Conservation (phyloP, 495 filamentous ascomycete genomes). For the Cercophora scortea region DNA sequence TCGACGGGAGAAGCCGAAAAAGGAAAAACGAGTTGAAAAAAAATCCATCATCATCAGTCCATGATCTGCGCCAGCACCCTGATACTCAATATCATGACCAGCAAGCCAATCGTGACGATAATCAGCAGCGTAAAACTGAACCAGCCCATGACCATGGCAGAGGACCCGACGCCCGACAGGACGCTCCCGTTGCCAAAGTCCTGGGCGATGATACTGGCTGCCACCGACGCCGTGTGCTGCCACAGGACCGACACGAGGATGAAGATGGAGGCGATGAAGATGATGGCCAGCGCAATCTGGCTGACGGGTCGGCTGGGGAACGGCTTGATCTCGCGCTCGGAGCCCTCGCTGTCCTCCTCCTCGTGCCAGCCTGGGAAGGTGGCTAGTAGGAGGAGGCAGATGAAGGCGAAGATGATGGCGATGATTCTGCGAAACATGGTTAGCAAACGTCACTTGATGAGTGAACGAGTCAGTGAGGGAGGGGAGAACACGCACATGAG, state of each 20-base stretch:
- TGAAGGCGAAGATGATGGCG: conserved; percentile 72
- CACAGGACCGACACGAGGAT: conserved; percentile 67
- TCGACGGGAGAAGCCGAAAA: too few relatives aligned
- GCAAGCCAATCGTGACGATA: conserved; percentile 84
- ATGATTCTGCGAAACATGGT: too few relatives aligned
- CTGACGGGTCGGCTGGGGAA: conserved; percentile 68
- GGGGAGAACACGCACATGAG: conserved; percentile 46
- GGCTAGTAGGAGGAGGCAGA: conserved; percentile 65
- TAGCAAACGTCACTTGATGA: background rate
- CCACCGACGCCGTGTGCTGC: conserved; percentile 90
- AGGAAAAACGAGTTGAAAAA: too few relatives aligned
- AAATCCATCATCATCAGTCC: conserved; percentile 20
- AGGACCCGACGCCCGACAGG: conserved; percentile 77
- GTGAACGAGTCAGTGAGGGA: background rate
- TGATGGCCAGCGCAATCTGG: conserved; percentile 67
- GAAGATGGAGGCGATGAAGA: conserved; percentile 73
- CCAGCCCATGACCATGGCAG: conserved; percentile 95
- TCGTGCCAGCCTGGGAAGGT: conserved; percentile 81
- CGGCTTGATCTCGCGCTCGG: conserved; percentile 67
- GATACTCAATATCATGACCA: conserved; percentile 94
- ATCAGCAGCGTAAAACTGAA: conserved; percentile 90
- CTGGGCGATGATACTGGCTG: conserved; percentile 84
- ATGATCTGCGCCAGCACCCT: conserved; percentile 50
- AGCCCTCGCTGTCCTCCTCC: conserved; percentile 55
- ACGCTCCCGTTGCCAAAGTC: conserved; percentile 94